Conservation (phyloP, 306 rosid genomes). For the Vicia faba region DNA sequence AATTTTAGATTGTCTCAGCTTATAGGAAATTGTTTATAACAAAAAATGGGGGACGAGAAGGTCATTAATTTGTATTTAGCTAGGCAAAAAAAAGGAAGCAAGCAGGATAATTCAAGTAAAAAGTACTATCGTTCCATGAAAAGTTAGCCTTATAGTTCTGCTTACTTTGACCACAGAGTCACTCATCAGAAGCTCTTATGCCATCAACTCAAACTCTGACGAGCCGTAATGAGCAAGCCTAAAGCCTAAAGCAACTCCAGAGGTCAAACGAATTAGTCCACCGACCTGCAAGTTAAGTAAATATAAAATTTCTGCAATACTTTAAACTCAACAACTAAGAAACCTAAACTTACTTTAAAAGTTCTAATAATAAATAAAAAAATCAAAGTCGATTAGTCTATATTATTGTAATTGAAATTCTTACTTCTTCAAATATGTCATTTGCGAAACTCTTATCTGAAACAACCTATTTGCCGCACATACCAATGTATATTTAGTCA, state of each 20-base stretch:
- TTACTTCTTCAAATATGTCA: too few relatives aligned
- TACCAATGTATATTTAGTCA: too few relatives aligned
- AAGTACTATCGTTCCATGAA: neutral
- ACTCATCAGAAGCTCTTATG: slow-evolving; percentile 99
- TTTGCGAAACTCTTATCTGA: too few relatives aligned
- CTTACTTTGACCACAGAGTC: slow-evolving; percentile 87
- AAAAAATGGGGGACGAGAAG: slow-evolving; percentile 9
- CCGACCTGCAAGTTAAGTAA: slow-evolving; percentile 63
- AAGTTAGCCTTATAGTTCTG: slow-evolving; percentile 27
- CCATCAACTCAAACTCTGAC: slow-evolving; percentile 96
- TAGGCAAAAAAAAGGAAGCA: slow-evolving; percentile 14
- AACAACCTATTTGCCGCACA: too few relatives aligned
- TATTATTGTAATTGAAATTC: slow-evolving; percentile 30
- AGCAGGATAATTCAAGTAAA: slow-evolving; percentile 15
- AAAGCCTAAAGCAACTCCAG: slow-evolving; percentile 75
- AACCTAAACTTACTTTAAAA: slow-evolving; percentile 24
- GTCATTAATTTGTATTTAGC: slow-evolving; percentile 21
- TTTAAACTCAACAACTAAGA: slow-evolving; percentile 26
- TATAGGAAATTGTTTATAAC: slow-evolving; percentile 31
- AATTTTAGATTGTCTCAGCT: too few relatives aligned
- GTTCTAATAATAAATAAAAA: slow-evolving; percentile 27
- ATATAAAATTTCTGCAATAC: slow-evolving; percentile 27
- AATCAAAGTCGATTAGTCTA: slow-evolving; percentile 16
- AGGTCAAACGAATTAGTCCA: slow-evolving; percentile 79
- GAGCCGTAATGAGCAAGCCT: slow-evolving; percentile 90